A percentile compares a stretch with the other conserved stretches of the same genome.
Conservation (phyloP, 202 grass and related monocot genomes). For the Eragrostis tef region DNA sequence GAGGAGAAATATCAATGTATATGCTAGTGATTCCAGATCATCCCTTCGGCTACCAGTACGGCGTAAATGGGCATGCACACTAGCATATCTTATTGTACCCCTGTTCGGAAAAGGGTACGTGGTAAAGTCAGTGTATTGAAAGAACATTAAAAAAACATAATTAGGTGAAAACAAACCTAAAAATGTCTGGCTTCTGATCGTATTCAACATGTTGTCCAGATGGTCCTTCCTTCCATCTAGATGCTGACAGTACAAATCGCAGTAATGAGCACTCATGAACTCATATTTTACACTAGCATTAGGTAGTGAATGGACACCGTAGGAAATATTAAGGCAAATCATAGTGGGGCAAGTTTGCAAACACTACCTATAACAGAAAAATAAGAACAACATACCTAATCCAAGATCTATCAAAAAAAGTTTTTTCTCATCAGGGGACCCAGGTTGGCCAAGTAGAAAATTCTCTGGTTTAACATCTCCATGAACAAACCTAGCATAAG, state of each 20-base stretch:
- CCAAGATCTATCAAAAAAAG: slow-evolving; percentile 98
- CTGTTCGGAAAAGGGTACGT: slow-evolving; percentile 44
- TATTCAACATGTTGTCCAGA: slow-evolving; percentile 88
- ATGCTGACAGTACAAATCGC: slow-evolving; percentile 60
- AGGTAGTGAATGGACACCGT: slow-evolving; percentile 8
- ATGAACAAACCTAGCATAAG: slow-evolving; percentile 84
- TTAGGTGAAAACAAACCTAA: slow-evolving; percentile 65
- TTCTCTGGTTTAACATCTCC: slow-evolving; percentile 99
- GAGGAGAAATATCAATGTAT: slow-evolving; percentile 91
- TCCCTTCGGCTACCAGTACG: slow-evolving; percentile 94
- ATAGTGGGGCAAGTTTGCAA: slow-evolving; percentile 24
- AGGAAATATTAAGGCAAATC: slow-evolving; percentile 17
- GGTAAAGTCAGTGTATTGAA: slow-evolving; percentile 34
- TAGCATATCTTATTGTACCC: slow-evolving; percentile 97
- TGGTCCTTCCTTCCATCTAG: slow-evolving; percentile 84
- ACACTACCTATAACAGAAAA: slow-evolving; percentile 31
- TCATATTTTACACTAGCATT: slow-evolving; percentile 16
- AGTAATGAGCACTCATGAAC: slow-evolving; percentile 25
- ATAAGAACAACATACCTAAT: slow-evolving; percentile 60
- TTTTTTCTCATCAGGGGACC: slow-evolving; percentile 92
- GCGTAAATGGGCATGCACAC: slow-evolving; percentile 95
- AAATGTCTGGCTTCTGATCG: slow-evolving; percentile 95
- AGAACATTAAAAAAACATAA: slow-evolving; percentile 37
- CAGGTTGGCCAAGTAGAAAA: slow-evolving; percentile 92
- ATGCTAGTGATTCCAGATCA: slow-evolving; percentile 91